Conservation (phyloP, 2,329 filamentous ascomycete species). For the Elsinoe fawcettii region DNA sequence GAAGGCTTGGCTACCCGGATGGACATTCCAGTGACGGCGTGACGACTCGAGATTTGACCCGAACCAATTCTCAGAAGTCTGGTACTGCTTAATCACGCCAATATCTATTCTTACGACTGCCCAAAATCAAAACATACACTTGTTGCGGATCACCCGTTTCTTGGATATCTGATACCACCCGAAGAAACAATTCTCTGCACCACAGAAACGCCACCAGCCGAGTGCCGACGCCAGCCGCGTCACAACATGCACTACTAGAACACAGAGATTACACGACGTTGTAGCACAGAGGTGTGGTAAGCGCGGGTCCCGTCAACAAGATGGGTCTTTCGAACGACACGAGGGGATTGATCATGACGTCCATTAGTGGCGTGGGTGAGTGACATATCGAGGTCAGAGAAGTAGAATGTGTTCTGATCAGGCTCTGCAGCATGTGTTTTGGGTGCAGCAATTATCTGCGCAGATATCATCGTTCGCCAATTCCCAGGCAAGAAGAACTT, state of each 20-base stretch:
- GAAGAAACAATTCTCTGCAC: background rate
- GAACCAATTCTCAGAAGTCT: background rate
- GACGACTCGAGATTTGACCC: conserved; percentile 4
- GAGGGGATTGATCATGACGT: conserved; percentile 86
- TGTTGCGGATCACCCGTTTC: background rate
- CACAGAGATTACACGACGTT: background rate
- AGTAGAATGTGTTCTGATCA: conserved; percentile 10
- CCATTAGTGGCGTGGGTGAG: conserved; percentile 68
- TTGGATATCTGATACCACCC: background rate
- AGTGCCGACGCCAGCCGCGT: conserved; percentile 7
- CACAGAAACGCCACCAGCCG: background rate
- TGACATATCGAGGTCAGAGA: background rate
- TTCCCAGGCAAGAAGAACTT: conserved; percentile 71
- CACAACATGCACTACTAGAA: background rate
- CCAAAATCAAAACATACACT: background rate
- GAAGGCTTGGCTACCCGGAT: conserved; percentile 8
- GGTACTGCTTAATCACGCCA: background rate
- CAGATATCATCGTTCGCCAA: conserved; percentile 67
- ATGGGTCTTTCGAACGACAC: conserved; percentile 66
- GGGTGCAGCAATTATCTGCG: conserved; percentile 76
- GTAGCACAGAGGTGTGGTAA: background rate
- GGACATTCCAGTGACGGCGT: conserved; percentile 6
- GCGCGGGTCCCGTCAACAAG: background rate
- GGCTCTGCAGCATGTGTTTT: conserved; percentile 46
- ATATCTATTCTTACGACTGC: background rate